These are phyloP conservation scores for Trichosporon ovoides DNA, from an alignment of 1,284 basidiomycete species.

Conservation along the genomic window DNA sequence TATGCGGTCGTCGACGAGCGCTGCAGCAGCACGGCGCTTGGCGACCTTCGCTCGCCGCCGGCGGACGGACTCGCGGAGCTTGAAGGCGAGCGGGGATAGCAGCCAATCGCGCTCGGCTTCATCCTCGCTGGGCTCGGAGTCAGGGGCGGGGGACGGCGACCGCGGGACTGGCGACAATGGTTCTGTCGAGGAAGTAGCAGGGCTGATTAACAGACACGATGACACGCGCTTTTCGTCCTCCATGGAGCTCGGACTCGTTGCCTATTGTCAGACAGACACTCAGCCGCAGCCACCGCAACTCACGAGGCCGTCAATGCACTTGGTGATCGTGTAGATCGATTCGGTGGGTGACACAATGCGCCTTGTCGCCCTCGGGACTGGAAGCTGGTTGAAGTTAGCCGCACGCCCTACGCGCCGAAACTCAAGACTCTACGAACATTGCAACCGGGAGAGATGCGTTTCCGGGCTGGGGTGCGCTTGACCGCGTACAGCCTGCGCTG, in stretches of 20 bases:
- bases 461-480: not conserved
- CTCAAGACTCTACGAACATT: not conserved
- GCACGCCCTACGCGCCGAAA: not conserved
- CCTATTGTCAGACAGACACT: not conserved
- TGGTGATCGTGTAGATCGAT: constrained; percentile 3
- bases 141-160: not conserved
- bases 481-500: not conserved
- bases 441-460: not conserved
- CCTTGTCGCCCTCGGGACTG: not conserved
- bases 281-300: not conserved
- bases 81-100: constrained; percentile 6
- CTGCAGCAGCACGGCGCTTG: not conserved
- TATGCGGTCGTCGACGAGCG: not conserved
- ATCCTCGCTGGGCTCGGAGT: not conserved
- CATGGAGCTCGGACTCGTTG: not conserved
- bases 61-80: not conserved
- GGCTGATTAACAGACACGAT: not conserved
- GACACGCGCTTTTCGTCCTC: constrained; percentile 6
- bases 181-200: not conserved
- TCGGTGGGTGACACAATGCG: constrained; percentile 12
- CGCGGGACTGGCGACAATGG: not conserved
- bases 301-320: constrained; percentile 7
- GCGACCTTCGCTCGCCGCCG: not conserved
- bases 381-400: not conserved
- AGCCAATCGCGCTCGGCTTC: not conserved